Percentiles rank a stretch among this genome's conserved stretches.
Evolutionary conservation across 2,329 filamentous ascomycete species (phyloP).

Genomic region (Incumbomyces lentus): DNA sequence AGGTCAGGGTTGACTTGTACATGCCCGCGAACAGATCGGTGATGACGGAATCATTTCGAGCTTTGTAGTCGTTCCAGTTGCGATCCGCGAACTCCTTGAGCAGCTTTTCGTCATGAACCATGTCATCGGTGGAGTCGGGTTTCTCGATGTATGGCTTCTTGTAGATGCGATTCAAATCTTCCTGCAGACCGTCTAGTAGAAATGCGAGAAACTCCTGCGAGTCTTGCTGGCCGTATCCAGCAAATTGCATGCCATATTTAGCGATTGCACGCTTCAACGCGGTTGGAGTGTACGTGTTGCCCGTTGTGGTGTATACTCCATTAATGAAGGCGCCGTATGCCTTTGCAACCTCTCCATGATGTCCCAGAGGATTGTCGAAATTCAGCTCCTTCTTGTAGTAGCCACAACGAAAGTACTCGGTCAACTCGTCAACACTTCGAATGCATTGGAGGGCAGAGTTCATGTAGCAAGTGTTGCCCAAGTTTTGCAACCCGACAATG

Average conservation of each 20-base stretch:
- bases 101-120: slow-evolving; percentile 70
- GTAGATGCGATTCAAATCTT: slow-evolving; percentile 84
- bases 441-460: slow-evolving; percentile 95
- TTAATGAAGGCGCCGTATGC: slow-evolving; percentile 67
- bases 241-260: slow-evolving; percentile 72
- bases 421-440: slow-evolving; percentile 83
- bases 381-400: slow-evolving; percentile 76
- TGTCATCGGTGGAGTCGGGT: slow-evolving; percentile 93
- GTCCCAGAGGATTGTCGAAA: slow-evolving; percentile 69
- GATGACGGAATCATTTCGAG: slow-evolving; percentile 87
- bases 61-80: slow-evolving; percentile 85
- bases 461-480: slow-evolving; percentile 99
- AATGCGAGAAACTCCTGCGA: slow-evolving; percentile 96
- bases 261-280: slow-evolving; percentile 77
- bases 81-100: slow-evolving; percentile 77
- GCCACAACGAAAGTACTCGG: slow-evolving; percentile 73
- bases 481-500: slow-evolving; percentile 72
- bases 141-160: slow-evolving; percentile 98
- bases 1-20: slow-evolving; percentile 95
- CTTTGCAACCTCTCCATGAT: slow-evolving; percentile 76
- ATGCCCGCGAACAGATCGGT: slow-evolving; percentile 93
- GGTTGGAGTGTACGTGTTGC: slow-evolving; percentile 62
- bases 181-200: slow-evolving; percentile 84
- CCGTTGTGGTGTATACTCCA: slow-evolving; percentile 62
- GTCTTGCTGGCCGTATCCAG: slow-evolving; percentile 91